These are phyloP conservation scores for Teratosphaeria pseudoeucalypti DNA, from an alignment of 2,329 filamentous ascomycete genomes.

Conservation along the genomic window DNA sequence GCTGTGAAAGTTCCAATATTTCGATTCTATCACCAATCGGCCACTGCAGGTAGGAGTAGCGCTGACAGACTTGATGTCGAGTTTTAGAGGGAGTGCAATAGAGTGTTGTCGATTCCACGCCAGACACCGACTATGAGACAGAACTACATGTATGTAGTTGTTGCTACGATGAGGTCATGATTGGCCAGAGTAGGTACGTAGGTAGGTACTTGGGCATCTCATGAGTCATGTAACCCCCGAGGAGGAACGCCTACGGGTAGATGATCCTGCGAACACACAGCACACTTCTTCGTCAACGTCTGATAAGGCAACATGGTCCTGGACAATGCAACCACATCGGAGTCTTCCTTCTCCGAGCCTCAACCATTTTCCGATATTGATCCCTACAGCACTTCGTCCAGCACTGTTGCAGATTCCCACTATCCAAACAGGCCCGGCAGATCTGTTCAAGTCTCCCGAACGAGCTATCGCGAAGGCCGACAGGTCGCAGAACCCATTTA, in stretches of 20 bases:
- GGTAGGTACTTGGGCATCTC: no score
- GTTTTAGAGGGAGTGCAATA: no score
- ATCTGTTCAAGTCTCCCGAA: slow-evolving; percentile 7
- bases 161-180: neutral
- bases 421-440: slow-evolving; percentile 1
- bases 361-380: slow-evolving; percentile 28
- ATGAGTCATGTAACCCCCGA: neutral
- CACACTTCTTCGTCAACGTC: neutral
- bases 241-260: neutral
- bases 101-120: no score
- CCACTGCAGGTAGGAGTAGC: no score
- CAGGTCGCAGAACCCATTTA: slow-evolving; percentile 6
- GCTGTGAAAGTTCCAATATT: no score
- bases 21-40: no score
- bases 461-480: slow-evolving; percentile 1
- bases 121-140: no score
- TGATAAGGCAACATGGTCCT: slow-evolving; percentile 29
- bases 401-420: slow-evolving; percentile 11
- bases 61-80: no score
- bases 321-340: slow-evolving; percentile 26
- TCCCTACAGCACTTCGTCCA: slow-evolving; percentile 28
- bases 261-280: neutral
- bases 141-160: neutral
- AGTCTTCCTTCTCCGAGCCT: slow-evolving; percentile 16
- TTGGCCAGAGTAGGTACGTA: neutral